These are phyloP conservation scores for Fistulinella cinereoalba DNA, from an alignment of 1,284 basidiomycete species.

Conservation along the genomic window DNA sequence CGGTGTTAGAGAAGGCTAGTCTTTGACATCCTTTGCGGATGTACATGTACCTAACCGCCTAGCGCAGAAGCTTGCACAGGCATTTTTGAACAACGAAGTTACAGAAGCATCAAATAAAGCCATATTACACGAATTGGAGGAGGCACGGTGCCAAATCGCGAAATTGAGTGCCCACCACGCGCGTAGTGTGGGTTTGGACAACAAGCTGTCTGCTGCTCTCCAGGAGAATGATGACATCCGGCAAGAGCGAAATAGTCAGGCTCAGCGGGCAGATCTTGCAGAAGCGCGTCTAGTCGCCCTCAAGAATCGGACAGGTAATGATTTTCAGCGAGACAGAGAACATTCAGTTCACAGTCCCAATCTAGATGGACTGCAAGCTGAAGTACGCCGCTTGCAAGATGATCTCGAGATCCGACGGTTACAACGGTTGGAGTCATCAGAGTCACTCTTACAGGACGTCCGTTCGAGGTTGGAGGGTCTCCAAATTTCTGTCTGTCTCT, in stretches of 20 bases:
- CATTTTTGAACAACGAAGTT: constrained; percentile 79
- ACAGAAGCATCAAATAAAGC: constrained; percentile 77
- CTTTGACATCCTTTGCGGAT: background rate
- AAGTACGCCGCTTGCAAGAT: constrained; percentile 62
- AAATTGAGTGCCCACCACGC: constrained; percentile 68
- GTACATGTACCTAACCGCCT: constrained; percentile 8
- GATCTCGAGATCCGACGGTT: constrained; percentile 63
- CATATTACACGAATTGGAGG: constrained; percentile 73
- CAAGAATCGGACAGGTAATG: constrained; percentile 59
- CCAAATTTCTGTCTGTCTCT: constrained; percentile 50
- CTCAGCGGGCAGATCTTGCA: constrained; percentile 66
- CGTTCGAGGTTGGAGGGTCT: constrained; percentile 63
- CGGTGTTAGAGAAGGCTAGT: constrained; percentile 63
- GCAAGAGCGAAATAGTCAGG: constrained; percentile 78
- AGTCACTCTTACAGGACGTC: constrained; percentile 71
- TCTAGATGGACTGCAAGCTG: constrained; percentile 69
- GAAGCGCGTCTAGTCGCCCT: constrained; percentile 63
- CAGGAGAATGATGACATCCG: constrained; percentile 83
- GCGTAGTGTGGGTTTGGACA: constrained; percentile 68
- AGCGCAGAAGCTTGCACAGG: constrained; percentile 71
- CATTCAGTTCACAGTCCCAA: constrained; percentile 5
- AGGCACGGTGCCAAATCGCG: constrained; percentile 67
- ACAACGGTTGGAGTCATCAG: constrained; percentile 70
- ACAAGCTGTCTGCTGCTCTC: constrained; percentile 54
- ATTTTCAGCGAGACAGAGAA: constrained; percentile 3